A percentile compares a stretch with the other conserved stretches of the same genome.
phyloP scores from a whole-genome alignment of 2,329 filamentous ascomycete genomes.

The Neophaeococcomyces aloes region DNA sequence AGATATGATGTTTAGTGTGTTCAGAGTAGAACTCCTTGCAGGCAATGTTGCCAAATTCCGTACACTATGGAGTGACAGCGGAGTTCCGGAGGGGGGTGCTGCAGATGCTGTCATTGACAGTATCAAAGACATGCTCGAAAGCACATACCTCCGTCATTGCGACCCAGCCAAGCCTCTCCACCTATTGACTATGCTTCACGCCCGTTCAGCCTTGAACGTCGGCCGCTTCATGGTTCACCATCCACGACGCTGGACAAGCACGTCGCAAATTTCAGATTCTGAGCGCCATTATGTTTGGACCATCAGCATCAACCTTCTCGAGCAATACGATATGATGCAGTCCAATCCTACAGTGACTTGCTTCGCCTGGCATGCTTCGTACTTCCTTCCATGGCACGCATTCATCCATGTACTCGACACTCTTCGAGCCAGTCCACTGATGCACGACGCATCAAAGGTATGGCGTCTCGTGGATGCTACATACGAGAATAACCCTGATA shows the following conservation, averaged over 20 bases:
- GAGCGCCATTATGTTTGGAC: conserved; percentile 26
- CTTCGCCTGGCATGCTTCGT: conserved; percentile 27
- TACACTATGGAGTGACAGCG: conserved; percentile 1
- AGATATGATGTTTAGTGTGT: conserved; percentile 12
- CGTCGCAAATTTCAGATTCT: conserved; percentile 22
- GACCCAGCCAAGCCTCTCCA: conserved; percentile 30
- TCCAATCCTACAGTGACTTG: conserved; percentile 24
- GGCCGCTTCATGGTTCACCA: conserved; percentile 22
- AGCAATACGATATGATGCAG: conserved; percentile 27
- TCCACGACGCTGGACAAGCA: conserved; percentile 26
- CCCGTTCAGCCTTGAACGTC: conserved; percentile 14
- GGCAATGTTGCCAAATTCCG: background rate
- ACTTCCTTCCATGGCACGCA: conserved; percentile 28
- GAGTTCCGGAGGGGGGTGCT: conserved; percentile 1
- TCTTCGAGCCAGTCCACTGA: conserved; percentile 26
- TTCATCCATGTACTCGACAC: conserved; percentile 29
- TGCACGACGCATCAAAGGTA: conserved; percentile 25
- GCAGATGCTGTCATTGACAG: conserved; percentile 14
- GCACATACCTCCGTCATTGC: conserved; percentile 27
- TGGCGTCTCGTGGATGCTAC: conserved; percentile 27
- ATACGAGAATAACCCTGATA: conserved; percentile 26
- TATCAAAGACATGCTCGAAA: conserved; percentile 26
- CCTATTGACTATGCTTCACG: conserved; percentile 25
- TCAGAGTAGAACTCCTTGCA: conserved; percentile 9
- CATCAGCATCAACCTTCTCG: conserved; percentile 24